These are phyloP conservation scores for Circinella minor DNA, from an alignment of 371 early-diverging fungal genomes.

Conservation along the genomic window DNA sequence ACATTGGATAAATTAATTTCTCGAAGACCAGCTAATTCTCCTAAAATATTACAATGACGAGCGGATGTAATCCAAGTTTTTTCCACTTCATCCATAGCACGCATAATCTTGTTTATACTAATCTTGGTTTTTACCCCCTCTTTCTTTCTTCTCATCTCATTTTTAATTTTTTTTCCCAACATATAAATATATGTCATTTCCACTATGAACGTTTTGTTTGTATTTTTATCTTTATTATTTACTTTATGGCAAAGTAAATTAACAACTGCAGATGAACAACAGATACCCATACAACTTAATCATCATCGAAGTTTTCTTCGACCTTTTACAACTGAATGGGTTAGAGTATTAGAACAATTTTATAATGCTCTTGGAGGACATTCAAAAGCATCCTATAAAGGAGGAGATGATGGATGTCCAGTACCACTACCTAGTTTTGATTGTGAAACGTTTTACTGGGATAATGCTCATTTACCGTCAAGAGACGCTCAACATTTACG, in stretches of 20 bases:
- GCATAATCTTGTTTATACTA: slow-evolving; percentile 53
- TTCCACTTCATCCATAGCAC: slow-evolving; percentile 53
- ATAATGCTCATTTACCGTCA: slow-evolving; percentile 34
- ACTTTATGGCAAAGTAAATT: too few relatives aligned
- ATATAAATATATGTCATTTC: background rate
- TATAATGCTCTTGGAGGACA: slow-evolving; percentile 49
- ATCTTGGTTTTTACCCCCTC: slow-evolving; percentile 30
- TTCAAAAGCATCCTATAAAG: slow-evolving; percentile 29
- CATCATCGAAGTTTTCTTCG: background rate
- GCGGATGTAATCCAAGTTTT: slow-evolving; percentile 54
- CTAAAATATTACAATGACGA: slow-evolving; percentile 52
- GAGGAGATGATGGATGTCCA: slow-evolving; percentile 32
- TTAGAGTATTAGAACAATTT: slow-evolving; percentile 46
- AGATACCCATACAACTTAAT: background rate
- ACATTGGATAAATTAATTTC: slow-evolving; percentile 46
- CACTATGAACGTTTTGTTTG: too few relatives aligned
- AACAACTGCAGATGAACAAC: background rate
- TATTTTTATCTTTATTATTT: background rate
- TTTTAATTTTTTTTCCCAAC: background rate
- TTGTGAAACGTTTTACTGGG: slow-evolving; percentile 49
- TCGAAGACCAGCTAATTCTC: slow-evolving; percentile 49
- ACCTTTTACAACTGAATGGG: slow-evolving; percentile 56
- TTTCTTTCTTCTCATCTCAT: background rate
- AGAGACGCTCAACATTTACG: slow-evolving; percentile 58
- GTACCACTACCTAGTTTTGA: slow-evolving; percentile 45